phyloP scores from a whole-genome alignment of 2,329 filamentous ascomycete species.

The Talaromyces sp. region DNA sequence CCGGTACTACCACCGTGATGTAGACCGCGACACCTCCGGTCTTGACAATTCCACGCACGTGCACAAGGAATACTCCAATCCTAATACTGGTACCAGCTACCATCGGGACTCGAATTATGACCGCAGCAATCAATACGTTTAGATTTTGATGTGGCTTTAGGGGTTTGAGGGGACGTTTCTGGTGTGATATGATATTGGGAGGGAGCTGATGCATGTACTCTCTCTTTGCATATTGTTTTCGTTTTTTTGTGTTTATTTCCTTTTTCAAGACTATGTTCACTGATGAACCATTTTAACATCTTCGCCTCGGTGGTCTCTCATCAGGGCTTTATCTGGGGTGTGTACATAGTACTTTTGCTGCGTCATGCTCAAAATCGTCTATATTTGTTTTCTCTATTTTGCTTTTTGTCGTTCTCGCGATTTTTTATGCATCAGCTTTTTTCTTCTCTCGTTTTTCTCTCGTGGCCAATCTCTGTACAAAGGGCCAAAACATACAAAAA shows the following conservation, averaged over 20 bases:
- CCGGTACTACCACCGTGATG: slow-evolving; percentile 28
- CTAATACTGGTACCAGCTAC: slow-evolving; percentile 29
- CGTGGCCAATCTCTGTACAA: not conserved
- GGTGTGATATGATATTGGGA: not conserved
- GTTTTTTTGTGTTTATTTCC: not conserved
- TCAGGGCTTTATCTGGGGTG: not conserved
- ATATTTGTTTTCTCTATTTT: not conserved
- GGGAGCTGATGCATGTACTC: not conserved
- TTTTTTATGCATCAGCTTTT: not conserved
- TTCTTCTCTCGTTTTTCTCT: not conserved
- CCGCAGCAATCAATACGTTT: slow-evolving; percentile 11
- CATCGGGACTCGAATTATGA: slow-evolving; percentile 25
- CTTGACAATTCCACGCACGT: slow-evolving; percentile 23
- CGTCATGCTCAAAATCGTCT: not conserved
- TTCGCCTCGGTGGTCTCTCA: not conserved
- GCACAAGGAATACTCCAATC: slow-evolving; percentile 28
- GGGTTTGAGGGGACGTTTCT: not conserved
- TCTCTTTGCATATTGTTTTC: not conserved
- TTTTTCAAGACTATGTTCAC: not conserved
- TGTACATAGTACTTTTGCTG: not conserved
- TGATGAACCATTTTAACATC: not conserved
- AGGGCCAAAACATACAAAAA: not conserved
- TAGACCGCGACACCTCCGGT: slow-evolving; percentile 20
- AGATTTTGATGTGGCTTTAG: slow-evolving; percentile 1
- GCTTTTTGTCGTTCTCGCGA: not conserved